Conservation (phyloP, 768 basidiomycete species). For the Rhodotorula sphaerocarpa region DNA sequence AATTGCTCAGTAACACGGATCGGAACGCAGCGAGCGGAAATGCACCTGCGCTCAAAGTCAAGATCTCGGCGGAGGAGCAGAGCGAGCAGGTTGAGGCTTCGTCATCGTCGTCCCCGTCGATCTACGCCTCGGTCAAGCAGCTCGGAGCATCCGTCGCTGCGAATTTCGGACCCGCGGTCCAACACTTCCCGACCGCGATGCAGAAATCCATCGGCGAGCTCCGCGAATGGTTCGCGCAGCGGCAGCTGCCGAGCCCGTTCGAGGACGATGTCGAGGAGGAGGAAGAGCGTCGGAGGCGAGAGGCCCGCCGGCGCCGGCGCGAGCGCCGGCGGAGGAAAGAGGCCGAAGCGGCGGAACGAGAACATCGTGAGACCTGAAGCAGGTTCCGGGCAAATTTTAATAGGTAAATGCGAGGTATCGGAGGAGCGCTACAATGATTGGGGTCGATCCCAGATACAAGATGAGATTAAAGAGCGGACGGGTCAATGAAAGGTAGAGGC, state of each 20-base stretch:
- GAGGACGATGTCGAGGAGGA: slow-evolving; percentile 3
- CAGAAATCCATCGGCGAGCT: not conserved
- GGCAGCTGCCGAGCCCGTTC: not conserved
- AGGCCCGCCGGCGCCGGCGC: not conserved
- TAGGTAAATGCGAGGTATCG: too few species aligned
- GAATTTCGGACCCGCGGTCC: slow-evolving; percentile 4
- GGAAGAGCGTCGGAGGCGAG: not conserved
- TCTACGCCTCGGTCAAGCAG: slow-evolving; percentile 16
- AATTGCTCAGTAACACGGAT: slow-evolving; percentile 4
- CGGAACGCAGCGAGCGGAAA: too few species aligned
- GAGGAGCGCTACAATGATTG: too few species aligned
- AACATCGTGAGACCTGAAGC: too few species aligned
- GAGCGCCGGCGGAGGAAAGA: not conserved
- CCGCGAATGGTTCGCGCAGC: slow-evolving; percentile 11
- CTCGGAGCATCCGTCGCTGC: slow-evolving; percentile 11
- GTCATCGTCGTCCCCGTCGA: slow-evolving; percentile 5
- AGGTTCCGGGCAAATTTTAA: too few species aligned
- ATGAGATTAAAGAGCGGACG: too few species aligned
- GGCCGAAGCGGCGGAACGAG: not conserved
- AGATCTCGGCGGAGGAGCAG: too few species aligned
- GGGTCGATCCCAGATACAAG: too few species aligned
- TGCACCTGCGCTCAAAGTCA: too few species aligned
- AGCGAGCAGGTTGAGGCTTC: too few species aligned
- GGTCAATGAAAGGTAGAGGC: too few species aligned
- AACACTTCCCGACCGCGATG: not conserved